Evolutionary conservation across 2,329 filamentous ascomycete species (phyloP).

Genomic region (Pestalotiopsis fici): DNA sequence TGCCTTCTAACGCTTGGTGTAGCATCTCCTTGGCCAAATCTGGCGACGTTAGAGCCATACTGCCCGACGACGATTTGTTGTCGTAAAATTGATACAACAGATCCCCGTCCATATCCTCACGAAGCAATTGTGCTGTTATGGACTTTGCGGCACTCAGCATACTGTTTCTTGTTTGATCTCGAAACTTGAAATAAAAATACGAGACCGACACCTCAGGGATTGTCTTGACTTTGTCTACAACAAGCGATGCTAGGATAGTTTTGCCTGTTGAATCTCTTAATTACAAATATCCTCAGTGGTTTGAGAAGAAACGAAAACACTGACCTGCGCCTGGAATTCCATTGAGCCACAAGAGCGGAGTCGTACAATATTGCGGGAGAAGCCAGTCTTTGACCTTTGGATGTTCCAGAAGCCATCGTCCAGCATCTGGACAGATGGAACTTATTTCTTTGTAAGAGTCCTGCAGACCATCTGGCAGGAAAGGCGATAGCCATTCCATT

Average conservation of each 20-base stretch:
- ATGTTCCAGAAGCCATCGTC: neutral
- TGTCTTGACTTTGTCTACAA: neutral
- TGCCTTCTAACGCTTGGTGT: neutral
- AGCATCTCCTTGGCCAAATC: neutral
- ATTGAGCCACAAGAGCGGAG: neutral
- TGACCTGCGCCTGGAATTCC: neutral
- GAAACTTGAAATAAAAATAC: neutral
- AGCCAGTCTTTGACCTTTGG: neutral
- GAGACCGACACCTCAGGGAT: neutral
- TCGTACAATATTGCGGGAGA: neutral
- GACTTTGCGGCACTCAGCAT: neutral
- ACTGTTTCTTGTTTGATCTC: neutral
- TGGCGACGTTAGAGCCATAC: neutral
- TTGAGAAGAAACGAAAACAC: neutral
- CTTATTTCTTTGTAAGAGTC: neutral
- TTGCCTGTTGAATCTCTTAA: neutral
- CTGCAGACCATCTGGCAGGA: neutral
- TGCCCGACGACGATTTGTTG: neutral
- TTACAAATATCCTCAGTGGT: too few relatives aligned
- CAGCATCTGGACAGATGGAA: neutral
- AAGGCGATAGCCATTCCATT: neutral
- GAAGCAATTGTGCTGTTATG: neutral
- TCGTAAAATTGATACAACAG: neutral
- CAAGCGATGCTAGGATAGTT: neutral
- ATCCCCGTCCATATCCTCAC: neutral